Conservation (phyloP, 345 rosid genomes). For the Arabis hirsuta region DNA sequence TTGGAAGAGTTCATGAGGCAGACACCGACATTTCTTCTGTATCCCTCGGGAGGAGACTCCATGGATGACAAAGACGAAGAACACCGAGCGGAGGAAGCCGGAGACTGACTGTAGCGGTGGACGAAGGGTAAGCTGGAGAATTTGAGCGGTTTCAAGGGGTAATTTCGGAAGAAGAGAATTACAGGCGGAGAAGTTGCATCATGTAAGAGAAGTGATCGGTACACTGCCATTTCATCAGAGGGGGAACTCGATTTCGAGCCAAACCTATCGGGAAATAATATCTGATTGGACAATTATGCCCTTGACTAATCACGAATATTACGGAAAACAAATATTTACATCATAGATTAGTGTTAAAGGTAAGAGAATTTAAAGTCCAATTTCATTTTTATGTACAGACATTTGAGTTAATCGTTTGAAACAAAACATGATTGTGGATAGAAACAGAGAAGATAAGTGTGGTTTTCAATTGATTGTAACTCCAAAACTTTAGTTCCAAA, state of each 20-base stretch:
- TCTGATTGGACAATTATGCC: constrained; percentile 5
- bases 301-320: neutral
- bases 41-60: constrained; percentile 91
- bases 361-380: neutral
- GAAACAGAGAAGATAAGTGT: neutral
- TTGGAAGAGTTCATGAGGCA: constrained; percentile 83
- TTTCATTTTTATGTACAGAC: too few relatives aligned
- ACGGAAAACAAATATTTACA: neutral
- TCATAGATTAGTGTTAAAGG: neutral
- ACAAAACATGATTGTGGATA: neutral
- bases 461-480: neutral
- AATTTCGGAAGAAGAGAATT: constrained; percentile 35
- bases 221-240: constrained; percentile 44
- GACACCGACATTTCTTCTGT: constrained; percentile 88
- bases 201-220: constrained; percentile 38
- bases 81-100: constrained; percentile 31
- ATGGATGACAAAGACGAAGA: constrained; percentile 55
- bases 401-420: neutral
- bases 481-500: neutral
- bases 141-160: constrained; percentile 40
- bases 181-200: constrained; percentile 28
- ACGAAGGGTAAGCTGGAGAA: constrained; percentile 42
- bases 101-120: constrained; percentile 28
- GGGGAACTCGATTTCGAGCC: neutral
- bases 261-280: neutral